Conservation (phyloP, 1,139 yeast species). For the Geotrichum phurueaensis region DNA sequence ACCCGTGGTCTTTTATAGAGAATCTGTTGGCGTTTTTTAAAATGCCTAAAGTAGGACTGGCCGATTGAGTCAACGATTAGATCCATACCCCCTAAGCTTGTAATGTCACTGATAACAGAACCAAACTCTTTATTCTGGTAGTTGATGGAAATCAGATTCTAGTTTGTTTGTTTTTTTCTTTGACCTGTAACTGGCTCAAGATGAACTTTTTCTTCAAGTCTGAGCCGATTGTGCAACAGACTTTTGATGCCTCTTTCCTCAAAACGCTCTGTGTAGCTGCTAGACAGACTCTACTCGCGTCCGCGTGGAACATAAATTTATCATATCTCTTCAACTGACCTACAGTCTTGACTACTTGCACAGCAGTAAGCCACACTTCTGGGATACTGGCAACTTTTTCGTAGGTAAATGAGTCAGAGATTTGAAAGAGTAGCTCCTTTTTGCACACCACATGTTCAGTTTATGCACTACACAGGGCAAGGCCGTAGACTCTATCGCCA, state of each 20-base stretch:
- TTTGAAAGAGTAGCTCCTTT: too few species aligned
- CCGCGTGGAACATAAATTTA: too few species aligned
- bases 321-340: too few species aligned
- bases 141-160: slow-evolving; percentile 31
- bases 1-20: slow-evolving; percentile 29
- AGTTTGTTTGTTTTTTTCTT: slow-evolving; percentile 13
- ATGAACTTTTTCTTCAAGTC: slow-evolving; percentile 28
- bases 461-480: too few species aligned
- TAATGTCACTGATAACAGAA: slow-evolving; percentile 22
- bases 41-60: slow-evolving; percentile 26
- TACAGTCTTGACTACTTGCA: too few species aligned
- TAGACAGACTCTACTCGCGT: slow-evolving; percentile 32
- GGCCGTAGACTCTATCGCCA: too few species aligned
- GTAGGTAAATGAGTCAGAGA: too few species aligned
- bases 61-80: slow-evolving; percentile 36
- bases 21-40: slow-evolving; percentile 24
- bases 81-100: slow-evolving; percentile 28
- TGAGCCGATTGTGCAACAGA: slow-evolving; percentile 34
- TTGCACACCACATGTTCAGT: too few species aligned
- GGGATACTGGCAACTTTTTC: too few species aligned
- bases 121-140: slow-evolving; percentile 28
- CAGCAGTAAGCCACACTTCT: too few species aligned
- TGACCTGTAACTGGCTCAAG: slow-evolving; percentile 12
- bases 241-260: slow-evolving; percentile 32
- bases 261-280: slow-evolving; percentile 38